phyloP scores from a whole-genome alignment of 1,284 basidiomycete species.

The Gymnopus androsaceus region DNA sequence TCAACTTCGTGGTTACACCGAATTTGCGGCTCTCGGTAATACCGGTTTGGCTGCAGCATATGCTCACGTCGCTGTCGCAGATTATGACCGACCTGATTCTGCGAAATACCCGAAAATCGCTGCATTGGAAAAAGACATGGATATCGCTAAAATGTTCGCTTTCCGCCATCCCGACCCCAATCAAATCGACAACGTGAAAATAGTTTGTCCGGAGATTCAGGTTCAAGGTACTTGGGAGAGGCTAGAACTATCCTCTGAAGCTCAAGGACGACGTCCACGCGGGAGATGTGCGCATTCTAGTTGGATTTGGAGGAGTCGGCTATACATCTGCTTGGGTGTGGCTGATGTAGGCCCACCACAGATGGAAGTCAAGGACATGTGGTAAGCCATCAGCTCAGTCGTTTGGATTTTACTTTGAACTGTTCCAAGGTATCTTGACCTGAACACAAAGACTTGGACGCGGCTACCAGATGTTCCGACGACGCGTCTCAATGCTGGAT shows the following conservation, averaged over 20 bases:
- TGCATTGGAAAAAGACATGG: neutral
- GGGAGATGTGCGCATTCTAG: slow-evolving; percentile 6
- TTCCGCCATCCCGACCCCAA: slow-evolving; percentile 3
- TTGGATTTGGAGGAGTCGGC: slow-evolving; percentile 4
- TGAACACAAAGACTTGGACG: neutral
- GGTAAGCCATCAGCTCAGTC: neutral
- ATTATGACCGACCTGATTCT: neutral
- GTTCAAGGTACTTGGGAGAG: slow-evolving; percentile 9
- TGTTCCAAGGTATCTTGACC: slow-evolving; percentile 4
- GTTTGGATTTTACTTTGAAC: neutral
- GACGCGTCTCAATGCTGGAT: neutral
- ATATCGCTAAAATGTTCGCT: neutral
- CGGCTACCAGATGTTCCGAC: neutral
- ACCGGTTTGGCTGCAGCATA: neutral
- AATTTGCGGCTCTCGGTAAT: neutral
- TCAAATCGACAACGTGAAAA: neutral
- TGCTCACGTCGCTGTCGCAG: neutral
- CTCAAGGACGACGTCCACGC: neutral
- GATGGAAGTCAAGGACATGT: neutral
- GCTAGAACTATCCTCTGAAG: neutral
- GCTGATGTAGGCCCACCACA: neutral
- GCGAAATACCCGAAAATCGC: neutral
- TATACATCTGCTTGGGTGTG: slow-evolving; percentile 6
- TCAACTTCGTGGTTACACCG: neutral
- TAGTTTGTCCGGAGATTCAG: slow-evolving; percentile 6